Evolutionary conservation across 495 filamentous ascomycete species (phyloP).

Genomic region (Lophium mytilinum): DNA sequence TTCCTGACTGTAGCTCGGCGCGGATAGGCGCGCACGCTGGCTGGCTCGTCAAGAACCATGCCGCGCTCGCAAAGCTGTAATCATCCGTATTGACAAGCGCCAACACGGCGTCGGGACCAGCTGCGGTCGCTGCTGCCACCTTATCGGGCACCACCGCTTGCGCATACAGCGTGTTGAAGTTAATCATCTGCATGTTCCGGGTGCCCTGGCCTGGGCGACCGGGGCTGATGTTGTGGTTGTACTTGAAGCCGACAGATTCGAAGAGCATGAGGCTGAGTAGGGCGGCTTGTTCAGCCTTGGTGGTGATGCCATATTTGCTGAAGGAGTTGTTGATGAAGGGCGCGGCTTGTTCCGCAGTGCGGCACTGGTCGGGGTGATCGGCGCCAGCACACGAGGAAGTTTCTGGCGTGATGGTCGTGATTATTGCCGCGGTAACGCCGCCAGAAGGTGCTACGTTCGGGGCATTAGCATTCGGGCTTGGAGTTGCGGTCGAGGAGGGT

Average conservation of each 20-base stretch:
- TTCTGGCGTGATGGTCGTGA: constrained; percentile 45
- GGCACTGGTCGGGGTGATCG: constrained; percentile 49
- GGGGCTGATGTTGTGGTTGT: constrained; percentile 36
- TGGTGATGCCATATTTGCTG: constrained; percentile 45
- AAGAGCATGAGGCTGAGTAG: constrained; percentile 37
- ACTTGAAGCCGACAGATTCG: constrained; percentile 51
- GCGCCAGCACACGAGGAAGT: constrained; percentile 40
- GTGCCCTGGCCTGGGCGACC: constrained; percentile 64
- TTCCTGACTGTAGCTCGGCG: constrained; percentile 40
- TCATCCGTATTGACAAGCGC: constrained; percentile 50
- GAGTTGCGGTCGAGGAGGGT: too few species aligned
- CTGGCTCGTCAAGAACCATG: constrained; percentile 66
- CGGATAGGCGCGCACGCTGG: constrained; percentile 42
- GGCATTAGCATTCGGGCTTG: too few species aligned
- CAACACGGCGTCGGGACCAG: constrained; percentile 43
- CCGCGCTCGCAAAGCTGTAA: constrained; percentile 60
- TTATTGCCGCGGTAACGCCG: constrained; percentile 35
- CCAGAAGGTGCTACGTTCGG: too few species aligned
- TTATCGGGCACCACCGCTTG: constrained; percentile 15
- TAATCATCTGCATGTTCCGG: constrained; percentile 64
- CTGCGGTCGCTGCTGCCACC: constrained; percentile 17
- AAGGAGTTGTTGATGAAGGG: constrained; percentile 50
- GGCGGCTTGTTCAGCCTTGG: constrained; percentile 28
- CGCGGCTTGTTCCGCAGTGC: constrained; percentile 55
- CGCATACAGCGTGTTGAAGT: constrained; percentile 57